These are phyloP conservation scores for Intubia oerlemansii DNA, from an alignment of 2,329 filamentous ascomycete genomes.

Conservation along the genomic window DNA sequence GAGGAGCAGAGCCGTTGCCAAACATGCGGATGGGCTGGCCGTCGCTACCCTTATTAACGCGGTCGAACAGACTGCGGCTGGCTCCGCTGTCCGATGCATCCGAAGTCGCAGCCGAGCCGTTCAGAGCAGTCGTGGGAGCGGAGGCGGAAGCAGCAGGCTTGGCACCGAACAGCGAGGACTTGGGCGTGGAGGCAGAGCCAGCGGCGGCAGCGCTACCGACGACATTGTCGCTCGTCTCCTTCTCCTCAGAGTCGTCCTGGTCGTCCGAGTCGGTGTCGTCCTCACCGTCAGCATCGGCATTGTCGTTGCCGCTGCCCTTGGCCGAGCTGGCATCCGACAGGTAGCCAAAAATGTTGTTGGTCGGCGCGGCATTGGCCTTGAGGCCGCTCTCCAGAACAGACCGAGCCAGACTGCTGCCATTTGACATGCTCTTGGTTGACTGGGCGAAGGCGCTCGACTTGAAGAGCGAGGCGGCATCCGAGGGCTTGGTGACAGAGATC, in stretches of 20 bases:
- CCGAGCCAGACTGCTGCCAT: conserved; percentile 17
- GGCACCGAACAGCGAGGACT: conserved; percentile 13
- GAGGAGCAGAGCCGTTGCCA: conserved; percentile 11
- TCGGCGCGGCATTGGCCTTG: conserved; percentile 7
- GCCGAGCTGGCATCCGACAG: conserved; percentile 33
- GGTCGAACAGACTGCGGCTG: conserved; percentile 31
- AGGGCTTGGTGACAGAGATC: conserved; percentile 2
- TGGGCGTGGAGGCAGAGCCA: conserved; percentile 18
- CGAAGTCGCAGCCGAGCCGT: conserved; percentile 16
- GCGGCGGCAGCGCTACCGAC: conserved; percentile 21
- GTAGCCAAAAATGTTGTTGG: conserved; percentile 39
- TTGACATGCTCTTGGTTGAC: conserved; percentile 14
- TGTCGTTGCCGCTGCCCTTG: conserved; percentile 28
- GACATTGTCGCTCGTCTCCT: conserved; percentile 20
- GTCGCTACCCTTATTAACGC: conserved; percentile 26
- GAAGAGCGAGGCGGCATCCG: conserved; percentile 9
- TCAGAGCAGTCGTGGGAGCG: conserved; percentile 3
- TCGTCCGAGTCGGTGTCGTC: conserved; percentile 19
- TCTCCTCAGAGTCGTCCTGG: conserved; percentile 21
- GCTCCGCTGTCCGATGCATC: conserved; percentile 23
- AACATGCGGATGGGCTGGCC: conserved; percentile 25
- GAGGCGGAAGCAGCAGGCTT: conserved; percentile 11
- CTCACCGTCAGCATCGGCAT: conserved; percentile 17
- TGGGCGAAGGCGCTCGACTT: conserved; percentile 15
- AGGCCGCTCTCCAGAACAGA: conserved; percentile 18